Conservation (phyloP, 1,284 basidiomycete genomes). For the Gomphus bonarii region DNA sequence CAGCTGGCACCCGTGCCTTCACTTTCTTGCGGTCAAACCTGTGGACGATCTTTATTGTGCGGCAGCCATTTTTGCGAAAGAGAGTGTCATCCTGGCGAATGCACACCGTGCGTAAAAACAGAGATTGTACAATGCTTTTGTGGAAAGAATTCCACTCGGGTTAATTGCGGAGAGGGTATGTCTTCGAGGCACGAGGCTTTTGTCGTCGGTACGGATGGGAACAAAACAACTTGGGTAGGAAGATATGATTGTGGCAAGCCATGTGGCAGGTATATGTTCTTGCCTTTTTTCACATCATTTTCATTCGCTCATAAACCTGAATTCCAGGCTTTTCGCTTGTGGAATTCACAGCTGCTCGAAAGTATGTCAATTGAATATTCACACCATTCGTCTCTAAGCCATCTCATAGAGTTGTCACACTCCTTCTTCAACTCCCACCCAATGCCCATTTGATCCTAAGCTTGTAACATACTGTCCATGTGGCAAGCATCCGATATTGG, state of each 20-base stretch:
- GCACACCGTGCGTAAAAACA: slow-evolving; percentile 47
- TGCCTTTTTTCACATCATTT: not conserved
- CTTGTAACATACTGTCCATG: slow-evolving; percentile 73
- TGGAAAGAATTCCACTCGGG: slow-evolving; percentile 50
- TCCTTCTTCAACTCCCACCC: slow-evolving; percentile 44
- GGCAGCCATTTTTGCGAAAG: slow-evolving; percentile 56
- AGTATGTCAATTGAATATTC: slow-evolving; percentile 27
- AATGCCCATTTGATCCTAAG: slow-evolving; percentile 67
- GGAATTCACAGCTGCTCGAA: slow-evolving; percentile 62
- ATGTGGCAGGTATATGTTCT: slow-evolving; percentile 45
- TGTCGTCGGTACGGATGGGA: slow-evolving; percentile 20
- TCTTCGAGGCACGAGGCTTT: slow-evolving; percentile 19
- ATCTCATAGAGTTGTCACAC: slow-evolving; percentile 44
- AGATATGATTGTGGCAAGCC: slow-evolving; percentile 52
- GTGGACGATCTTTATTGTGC: slow-evolving; percentile 49
- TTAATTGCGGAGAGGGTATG: slow-evolving; percentile 56
- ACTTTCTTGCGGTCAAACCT: slow-evolving; percentile 59
- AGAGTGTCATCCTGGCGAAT: slow-evolving; percentile 66
- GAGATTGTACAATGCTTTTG: slow-evolving; percentile 67
- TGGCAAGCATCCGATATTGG: slow-evolving; percentile 47
- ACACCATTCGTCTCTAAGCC: not conserved
- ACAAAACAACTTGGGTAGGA: slow-evolving; percentile 49
- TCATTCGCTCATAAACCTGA: not conserved
- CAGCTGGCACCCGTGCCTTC: slow-evolving; percentile 19
- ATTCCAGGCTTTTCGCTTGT: slow-evolving; percentile 59